Evolutionary conservation across 179 eudicot species (phyloP), one percentile per base, ranked within the genome.

Genomic region (Pouteria campechiana): DNA sequence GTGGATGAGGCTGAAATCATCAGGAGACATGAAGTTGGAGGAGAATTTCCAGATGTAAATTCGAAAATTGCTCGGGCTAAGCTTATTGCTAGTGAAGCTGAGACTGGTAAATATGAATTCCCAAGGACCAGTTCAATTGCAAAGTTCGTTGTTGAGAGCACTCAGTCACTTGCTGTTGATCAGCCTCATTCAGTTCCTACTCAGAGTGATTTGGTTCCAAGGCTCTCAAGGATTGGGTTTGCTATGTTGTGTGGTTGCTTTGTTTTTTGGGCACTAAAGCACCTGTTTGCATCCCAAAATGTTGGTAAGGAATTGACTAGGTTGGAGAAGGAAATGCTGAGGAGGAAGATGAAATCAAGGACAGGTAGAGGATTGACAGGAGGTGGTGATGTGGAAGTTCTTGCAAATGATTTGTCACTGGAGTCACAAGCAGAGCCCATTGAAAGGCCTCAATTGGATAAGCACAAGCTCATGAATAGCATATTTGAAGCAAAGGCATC

Each of bases 271-370:
- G 63, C 58, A 32, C n/a, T 69, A 30, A 80, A 60, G 44, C 60
- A 42, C 25, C 9, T 71, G 40, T 61, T 78, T 37, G 12, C 31
- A 10, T 32, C 25, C 36, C 60, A 61, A 17, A 50, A 50, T 17
- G 61, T 49, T 46, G 59, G 49, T 29, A 22, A 12, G 16, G 79
- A 76, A 51, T 40, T 58, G 38, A 44, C 79, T 11, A 52, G 61
- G n/a, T 72, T 66, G 44, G 87, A 77, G 70, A 75, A 75, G 65
- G 87, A 83, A 40, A 88, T 83, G 90, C 22, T 83, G 67, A 75
- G 74, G 66, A 78, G 94, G 51, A 83, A 88, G 63, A 53, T 63
- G 7, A 65, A 70, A 62, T 62, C 81, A 12, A 73, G 94, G 46
- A 60, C 33, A 61, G 76, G 58, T 61, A 72, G 49, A 48, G 82